Evolutionary conservation across 345 rosid species (phyloP), one percentile per base, ranked within the genome.

Genomic region (Limnanthes douglasii): DNA sequence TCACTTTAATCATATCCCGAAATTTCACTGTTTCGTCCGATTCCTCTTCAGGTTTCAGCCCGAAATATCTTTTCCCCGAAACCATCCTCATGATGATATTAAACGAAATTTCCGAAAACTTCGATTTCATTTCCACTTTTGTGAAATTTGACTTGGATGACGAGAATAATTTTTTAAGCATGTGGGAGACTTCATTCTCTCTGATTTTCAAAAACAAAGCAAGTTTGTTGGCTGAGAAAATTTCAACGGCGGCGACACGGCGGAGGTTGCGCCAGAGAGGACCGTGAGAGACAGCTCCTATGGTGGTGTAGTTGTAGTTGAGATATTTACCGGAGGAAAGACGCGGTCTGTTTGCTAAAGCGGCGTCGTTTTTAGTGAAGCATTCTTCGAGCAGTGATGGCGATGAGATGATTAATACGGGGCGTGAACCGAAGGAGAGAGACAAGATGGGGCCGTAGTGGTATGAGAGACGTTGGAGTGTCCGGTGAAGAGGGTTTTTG

Each of bases 191-290:
- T 39, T 66, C 78, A 8, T 59, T 62, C 43, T 32, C 46, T 29
- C 70, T 38, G 15, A 62, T 45, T 23, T 26, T 16, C 2, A 19
- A 18, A 19, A 46, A 45, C 22, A 11, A 19, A 12, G 43, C 23
- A 22, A 70, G 59, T 4, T 62, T 53, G 32, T 37, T 34, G 8
- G 53, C 18, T 11, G 78, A 66, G 48, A 70, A 66, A 5, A 70
- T 39, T n/a, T 66, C 60, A 2, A 56, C 33, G 8, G 64, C 15
- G 4, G 56, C 48, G 14, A 70, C 43, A 10, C 67, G 60, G 32
- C 72, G 55, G 15, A 70, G 56, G 59, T 33, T 65, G 12, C 77
- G 64, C 72, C 67, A 65, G 29, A 61, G 77, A 12, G 58, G 57
- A 2, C 72, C 67, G 5, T 56, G 65, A 8, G 69, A 26, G 5